Base-by-base conservation (phyloP, 805 yeast genomes). In the Candida chauliodis region DNA sequence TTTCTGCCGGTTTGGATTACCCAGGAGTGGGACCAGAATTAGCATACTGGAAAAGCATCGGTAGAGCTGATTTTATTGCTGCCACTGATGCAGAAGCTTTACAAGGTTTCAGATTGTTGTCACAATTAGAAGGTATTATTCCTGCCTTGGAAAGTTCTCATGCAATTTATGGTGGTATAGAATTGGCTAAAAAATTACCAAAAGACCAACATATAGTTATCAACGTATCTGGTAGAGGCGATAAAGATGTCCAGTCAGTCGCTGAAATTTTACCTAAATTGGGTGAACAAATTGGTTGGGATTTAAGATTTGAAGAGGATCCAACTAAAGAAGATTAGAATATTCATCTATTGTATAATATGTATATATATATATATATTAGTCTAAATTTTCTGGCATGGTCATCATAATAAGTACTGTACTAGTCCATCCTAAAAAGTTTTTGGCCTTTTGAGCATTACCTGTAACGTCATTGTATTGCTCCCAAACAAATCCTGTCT, bases 1-100 rank as follows among this genome's bases (percentile, higher is more conserved):
- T 93, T 26, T 87, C 96, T 47, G 99, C 99, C 27, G 99, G 99
- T 50, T 75, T 93, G 54, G 99, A 93, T 65, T 93, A 93, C 61
- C 99, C 99, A 18, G 99, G 97, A 65, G 99, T 93, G 33, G 99
- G 99, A 31, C 99, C 99, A 22, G 98, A 93, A 66, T 74, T 93
- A 50, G 95, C 98, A 2, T 78, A 75, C 59, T 93, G 98, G 98
- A 91, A 91, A 63, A 81, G 83, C 38, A 81, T 84, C 44, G 97
- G 97, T 19, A 80, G 99, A 56, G 99, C 95, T 7, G 71, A 83
- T 40, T 93, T 91, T 56, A 63, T 81, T 33, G 95, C 96, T 32
- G 97, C 95, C 40, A 86, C 95, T 23, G 96, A 93, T 63, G 89
- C 95, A n/a, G 81, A 93, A 58, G 98, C 98, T 21, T 71, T 93